A percentile compares a stretch with the other conserved stretches of the same genome.
Evolutionary conservation across 768 basidiomycete genomes (phyloP).

Genomic region (Multifurca ochricompacta): DNA sequence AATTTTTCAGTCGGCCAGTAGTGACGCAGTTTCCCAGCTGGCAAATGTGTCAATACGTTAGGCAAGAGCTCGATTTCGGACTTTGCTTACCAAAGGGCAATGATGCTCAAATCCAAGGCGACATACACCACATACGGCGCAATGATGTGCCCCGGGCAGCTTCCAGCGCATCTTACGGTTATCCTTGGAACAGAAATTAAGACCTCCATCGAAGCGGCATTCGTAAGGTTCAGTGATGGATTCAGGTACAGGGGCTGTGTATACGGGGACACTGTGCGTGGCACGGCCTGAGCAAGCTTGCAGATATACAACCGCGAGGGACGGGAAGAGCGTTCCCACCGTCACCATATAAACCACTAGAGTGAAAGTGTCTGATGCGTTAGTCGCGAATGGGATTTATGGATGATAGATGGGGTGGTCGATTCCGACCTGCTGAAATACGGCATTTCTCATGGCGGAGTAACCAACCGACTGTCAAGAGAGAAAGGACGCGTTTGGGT

Average conservation of each 20-base stretch:
- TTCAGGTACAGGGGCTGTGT: slow-evolving; percentile 26
- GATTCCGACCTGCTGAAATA: slow-evolving; percentile 8
- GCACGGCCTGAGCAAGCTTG: slow-evolving; percentile 15
- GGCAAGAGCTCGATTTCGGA: not conserved
- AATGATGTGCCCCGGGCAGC: slow-evolving; percentile 22
- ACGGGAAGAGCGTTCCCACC: slow-evolving; percentile 6
- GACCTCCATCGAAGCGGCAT: slow-evolving; percentile 16
- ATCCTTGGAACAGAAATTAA: slow-evolving; percentile 18
- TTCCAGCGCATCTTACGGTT: slow-evolving; percentile 21
- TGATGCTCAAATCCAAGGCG: slow-evolving; percentile 24
- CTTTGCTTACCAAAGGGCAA: slow-evolving; percentile 21
- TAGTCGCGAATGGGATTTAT: not conserved
- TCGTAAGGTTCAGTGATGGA: slow-evolving; percentile 19
- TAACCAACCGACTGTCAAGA: slow-evolving; percentile 17
- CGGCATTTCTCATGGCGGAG: slow-evolving; percentile 3
- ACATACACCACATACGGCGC: slow-evolving; percentile 22
- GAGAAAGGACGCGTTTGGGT: too few species aligned
- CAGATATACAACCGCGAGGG: slow-evolving; percentile 7
- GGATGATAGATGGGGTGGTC: not conserved
- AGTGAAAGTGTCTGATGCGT: not conserved
- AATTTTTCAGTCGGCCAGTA: slow-evolving; percentile 15
- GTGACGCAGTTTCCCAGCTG: slow-evolving; percentile 23
- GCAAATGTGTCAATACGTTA: not conserved
- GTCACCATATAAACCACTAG: slow-evolving; percentile 12
- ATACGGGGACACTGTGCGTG: slow-evolving; percentile 20